Base-by-base conservation (phyloP, 805 yeast species). In the Teunomyces tritomae region DNA sequence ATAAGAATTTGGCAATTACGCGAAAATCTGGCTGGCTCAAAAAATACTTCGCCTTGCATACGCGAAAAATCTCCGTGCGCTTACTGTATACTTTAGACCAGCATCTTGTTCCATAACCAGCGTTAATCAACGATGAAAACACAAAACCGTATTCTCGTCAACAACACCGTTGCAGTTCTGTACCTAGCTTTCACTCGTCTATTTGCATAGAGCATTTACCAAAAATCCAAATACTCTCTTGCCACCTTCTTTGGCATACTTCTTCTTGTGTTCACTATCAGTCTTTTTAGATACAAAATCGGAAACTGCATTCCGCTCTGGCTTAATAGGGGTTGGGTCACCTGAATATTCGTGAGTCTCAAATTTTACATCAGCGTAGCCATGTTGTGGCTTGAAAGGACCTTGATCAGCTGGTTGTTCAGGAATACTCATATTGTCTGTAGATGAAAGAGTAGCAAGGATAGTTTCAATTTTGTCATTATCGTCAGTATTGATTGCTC, bases 281-380 rank as follows among this genome's bases (percentile, higher is more conserved):
- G 63, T 64, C 14, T 69, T 59, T 36, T 55, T 50, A 34, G 54
- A 49, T 42, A 68, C 30, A 49, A 65, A 69, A 14, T 59, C 65
- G 35, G 55, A 47, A 3, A 64, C 63, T 49, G 61, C 62, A 41
- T 58, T 55, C 35, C 61, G 66, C 61, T 3, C 49, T 13, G 43
- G 34, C 28, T 20, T 33, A 6, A 68, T 43, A 3, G 74, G 70
- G 2, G 73, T 68, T 10, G 74, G 74, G 26, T 64, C 35, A 47
- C 58, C 73, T 27, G 48, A 54, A 49, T 68, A 69, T 45, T 56
- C 53, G 10, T 66, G 70, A 11, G 71, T 64, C 30, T 64, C 49
- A 34, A 67, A 52, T 17, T 64, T 45, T 42, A 64, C 43, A 37
- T 62, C 64, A 20, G 57, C 58, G 42, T 69, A 69, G 2, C 74